phyloP scores from a whole-genome alignment of 1,284 basidiomycete genomes.

The Ustilago xerochloae region DNA sequence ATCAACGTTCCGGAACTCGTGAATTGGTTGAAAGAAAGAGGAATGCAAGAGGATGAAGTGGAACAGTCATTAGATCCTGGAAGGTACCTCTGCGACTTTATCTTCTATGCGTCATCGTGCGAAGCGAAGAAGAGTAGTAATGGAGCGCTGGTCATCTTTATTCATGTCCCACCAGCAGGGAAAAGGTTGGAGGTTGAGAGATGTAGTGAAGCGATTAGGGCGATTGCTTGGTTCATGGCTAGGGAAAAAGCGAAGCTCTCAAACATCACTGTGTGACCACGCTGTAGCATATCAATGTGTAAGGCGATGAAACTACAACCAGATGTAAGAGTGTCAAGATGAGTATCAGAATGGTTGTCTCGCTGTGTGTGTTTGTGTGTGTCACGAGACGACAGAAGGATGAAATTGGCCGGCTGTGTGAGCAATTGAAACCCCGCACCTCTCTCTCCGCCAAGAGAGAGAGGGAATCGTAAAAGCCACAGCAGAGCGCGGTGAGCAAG shows the following conservation, averaged over 20 bases:
- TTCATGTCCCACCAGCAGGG: constrained; percentile 39
- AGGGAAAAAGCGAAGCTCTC: constrained; percentile 6
- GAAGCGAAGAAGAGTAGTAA: constrained; percentile 13
- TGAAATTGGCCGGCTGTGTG: no score
- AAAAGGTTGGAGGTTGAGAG: constrained; percentile 12
- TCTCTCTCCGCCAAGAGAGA: no score
- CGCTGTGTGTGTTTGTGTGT: no score
- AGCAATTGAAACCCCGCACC: no score
- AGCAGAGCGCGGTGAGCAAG: no score
- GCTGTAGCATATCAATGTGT: background rate
- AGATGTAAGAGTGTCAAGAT: no score
- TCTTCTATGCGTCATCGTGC: constrained; percentile 39
- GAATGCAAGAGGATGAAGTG: constrained; percentile 9
- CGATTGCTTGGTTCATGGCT: constrained; percentile 38
- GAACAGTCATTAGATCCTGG: constrained; percentile 36
- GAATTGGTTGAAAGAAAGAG: constrained; percentile 10
- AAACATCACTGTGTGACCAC: background rate
- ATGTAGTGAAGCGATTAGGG: constrained; percentile 19
- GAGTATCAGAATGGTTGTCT: no score
- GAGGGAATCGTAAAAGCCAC: no score
- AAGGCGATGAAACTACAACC: no score
- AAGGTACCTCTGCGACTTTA: constrained; percentile 50
- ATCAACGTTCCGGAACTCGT: constrained; percentile 26
- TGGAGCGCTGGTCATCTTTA: constrained; percentile 26
- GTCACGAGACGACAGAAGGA: no score